These are phyloP conservation scores for Penicillium paxilli DNA, from an alignment of 495 filamentous ascomycete species.

Conservation along the genomic window DNA sequence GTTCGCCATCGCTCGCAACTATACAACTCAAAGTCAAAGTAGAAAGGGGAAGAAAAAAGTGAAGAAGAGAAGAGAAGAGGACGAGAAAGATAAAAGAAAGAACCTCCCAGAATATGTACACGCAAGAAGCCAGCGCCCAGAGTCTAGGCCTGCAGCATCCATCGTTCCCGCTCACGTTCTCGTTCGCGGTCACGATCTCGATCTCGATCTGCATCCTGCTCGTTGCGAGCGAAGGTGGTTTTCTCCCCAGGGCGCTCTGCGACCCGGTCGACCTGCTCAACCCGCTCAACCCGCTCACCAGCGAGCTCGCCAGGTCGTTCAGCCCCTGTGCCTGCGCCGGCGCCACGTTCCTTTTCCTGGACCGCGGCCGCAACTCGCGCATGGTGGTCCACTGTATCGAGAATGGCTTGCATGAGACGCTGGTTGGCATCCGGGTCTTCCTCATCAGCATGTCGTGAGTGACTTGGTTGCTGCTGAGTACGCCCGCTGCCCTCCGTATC, in stretches of 20 bases:
- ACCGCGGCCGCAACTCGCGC: slow-evolving; percentile 35
- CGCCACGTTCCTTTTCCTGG: slow-evolving; percentile 32
- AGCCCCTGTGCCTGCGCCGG: background rate
- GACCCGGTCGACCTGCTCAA: background rate
- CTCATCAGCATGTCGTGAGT: slow-evolving; percentile 28
- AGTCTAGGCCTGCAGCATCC: slow-evolving; percentile 17
- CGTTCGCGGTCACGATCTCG: slow-evolving; percentile 17
- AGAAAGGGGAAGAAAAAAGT: too few relatives aligned
- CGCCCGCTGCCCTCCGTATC: slow-evolving; percentile 35
- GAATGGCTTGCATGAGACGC: slow-evolving; percentile 48
- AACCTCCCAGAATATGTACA: background rate
- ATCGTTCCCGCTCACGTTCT: slow-evolving; percentile 31
- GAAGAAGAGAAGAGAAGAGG: too few relatives aligned
- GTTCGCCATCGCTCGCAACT: slow-evolving; percentile 14
- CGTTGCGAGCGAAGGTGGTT: background rate
- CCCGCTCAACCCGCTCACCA: slow-evolving; percentile 6
- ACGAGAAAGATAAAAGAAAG: slow-evolving; percentile 1
- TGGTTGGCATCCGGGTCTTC: slow-evolving; percentile 47
- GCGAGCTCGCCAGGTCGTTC: slow-evolving; percentile 9
- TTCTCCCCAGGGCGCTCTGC: slow-evolving; percentile 16
- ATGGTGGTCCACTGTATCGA: slow-evolving; percentile 48
- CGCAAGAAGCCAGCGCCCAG: background rate
- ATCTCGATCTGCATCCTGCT: slow-evolving; percentile 9
- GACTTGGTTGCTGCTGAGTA: slow-evolving; percentile 18
- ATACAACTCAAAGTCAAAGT: too few relatives aligned